Conservation (phyloP, 306 rosid genomes). For the Cucumis melo region DNA sequence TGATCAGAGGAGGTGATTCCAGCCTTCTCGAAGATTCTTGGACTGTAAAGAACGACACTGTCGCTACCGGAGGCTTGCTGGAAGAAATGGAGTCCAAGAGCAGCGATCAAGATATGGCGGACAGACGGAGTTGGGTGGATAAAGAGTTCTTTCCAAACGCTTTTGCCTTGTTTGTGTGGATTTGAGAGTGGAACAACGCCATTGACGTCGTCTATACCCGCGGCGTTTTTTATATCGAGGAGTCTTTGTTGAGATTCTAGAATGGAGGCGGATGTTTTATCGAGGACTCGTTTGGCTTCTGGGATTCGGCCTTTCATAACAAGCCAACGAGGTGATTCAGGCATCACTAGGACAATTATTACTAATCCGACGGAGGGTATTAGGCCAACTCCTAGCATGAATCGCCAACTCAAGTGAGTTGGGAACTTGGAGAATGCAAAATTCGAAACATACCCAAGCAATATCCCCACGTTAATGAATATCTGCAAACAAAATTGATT, state of each 20-base stretch:
- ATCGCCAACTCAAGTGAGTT: conserved; percentile 41
- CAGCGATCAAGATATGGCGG: conserved; percentile 47
- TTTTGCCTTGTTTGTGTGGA: not conserved
- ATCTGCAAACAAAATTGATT: not conserved
- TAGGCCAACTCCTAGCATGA: conserved; percentile 67
- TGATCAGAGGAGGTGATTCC: conserved; percentile 20
- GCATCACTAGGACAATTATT: conserved; percentile 52
- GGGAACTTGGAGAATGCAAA: not conserved
- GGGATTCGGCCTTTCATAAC: conserved; percentile 70
- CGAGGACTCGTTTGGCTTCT: conserved; percentile 44
- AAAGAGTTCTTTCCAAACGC: conserved; percentile 57
- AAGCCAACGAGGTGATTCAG: conserved; percentile 86
- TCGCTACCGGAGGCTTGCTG: conserved; percentile 32
- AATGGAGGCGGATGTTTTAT: conserved; percentile 39
- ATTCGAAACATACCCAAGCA: not conserved
- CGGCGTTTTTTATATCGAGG: conserved; percentile 57
- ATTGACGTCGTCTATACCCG: conserved; percentile 46
- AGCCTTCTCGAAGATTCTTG: conserved; percentile 46
- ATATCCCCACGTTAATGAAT: not conserved
- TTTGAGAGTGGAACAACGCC: conserved; percentile 33
- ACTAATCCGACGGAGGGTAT: conserved; percentile 33
- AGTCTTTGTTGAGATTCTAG: conserved; percentile 47
- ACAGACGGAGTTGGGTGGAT: conserved; percentile 48
- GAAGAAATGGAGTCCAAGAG: conserved; percentile 29
- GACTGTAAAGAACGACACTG: conserved; percentile 66